These are phyloP conservation scores for Globisporangium lucens DNA, from an alignment of 352 stramenopile species.

Conservation along the genomic window DNA sequence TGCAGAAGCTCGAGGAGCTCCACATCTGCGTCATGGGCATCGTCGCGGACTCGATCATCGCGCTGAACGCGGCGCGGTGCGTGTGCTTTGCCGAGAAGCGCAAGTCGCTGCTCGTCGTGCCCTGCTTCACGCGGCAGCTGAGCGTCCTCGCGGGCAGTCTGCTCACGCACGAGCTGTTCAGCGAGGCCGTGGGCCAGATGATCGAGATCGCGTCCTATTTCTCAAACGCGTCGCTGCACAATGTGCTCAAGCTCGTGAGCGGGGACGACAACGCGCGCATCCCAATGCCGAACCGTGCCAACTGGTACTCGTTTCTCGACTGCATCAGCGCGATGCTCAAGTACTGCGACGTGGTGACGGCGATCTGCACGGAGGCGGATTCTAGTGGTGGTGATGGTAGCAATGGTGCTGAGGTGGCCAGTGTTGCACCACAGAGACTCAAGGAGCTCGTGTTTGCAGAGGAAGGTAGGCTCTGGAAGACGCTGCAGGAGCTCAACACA, in stretches of 20 bases:
- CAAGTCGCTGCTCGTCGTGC: slow-evolving; percentile 57
- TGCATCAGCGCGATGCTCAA: slow-evolving; percentile 48
- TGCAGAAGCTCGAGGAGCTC: slow-evolving; percentile 43
- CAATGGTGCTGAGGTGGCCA: not conserved
- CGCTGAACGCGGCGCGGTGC: slow-evolving; percentile 48
- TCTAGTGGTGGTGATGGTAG: not conserved
- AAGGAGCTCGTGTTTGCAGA: slow-evolving; percentile 53
- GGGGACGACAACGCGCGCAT: slow-evolving; percentile 42
- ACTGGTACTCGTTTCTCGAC: slow-evolving; percentile 65
- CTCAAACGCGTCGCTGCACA: slow-evolving; percentile 43
- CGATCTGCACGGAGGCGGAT: slow-evolving; percentile 36
- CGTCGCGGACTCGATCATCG: slow-evolving; percentile 62
- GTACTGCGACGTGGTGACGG: slow-evolving; percentile 53
- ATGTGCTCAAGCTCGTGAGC: slow-evolving; percentile 31
- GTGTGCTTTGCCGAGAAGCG: slow-evolving; percentile 40
- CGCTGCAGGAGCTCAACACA: slow-evolving; percentile 31
- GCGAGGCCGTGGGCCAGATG: slow-evolving; percentile 45
- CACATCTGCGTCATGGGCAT: slow-evolving; percentile 75
- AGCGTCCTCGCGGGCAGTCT: slow-evolving; percentile 52
- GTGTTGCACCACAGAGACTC: slow-evolving; percentile 32
- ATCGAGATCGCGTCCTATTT: slow-evolving; percentile 69
- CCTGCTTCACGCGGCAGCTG: slow-evolving; percentile 56
- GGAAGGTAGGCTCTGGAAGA: slow-evolving; percentile 45
- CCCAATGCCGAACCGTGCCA: slow-evolving; percentile 47
- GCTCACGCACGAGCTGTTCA: slow-evolving; percentile 51